Evolutionary conservation across 179 eudicot genomes (phyloP).

Genomic region (Sideroxylon spinosum): DNA sequence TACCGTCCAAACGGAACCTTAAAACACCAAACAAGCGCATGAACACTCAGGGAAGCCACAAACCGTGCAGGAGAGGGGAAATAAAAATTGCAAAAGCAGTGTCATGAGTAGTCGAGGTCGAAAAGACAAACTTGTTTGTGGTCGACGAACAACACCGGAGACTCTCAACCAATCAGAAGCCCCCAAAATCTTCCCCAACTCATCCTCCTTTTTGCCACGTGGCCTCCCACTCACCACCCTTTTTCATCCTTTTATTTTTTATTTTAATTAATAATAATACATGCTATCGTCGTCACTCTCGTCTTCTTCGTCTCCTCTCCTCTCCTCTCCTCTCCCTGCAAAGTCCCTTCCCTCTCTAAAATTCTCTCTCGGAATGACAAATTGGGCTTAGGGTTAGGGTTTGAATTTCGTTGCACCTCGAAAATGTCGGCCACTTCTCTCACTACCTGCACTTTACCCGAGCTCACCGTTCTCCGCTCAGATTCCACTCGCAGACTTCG

Average conservation of each 20-base stretch:
- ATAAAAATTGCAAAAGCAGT: no score
- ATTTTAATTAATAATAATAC: background rate
- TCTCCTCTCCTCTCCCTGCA: background rate
- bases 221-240: conserved; percentile 22
- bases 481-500: conserved; percentile 20
- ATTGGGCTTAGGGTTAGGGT: background rate
- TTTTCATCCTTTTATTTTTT: background rate
- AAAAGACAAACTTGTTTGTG: no score
- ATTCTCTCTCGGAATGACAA: background rate
- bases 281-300: background rate
- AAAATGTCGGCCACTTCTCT: conserved; percentile 31
- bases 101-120: no score
- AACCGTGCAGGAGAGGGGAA: no score
- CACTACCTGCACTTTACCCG: conserved; percentile 15
- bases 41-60: no score
- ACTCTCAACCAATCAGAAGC: conserved; percentile 17
- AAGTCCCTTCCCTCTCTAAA: background rate
- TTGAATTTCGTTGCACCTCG: background rate
- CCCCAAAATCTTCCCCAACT: conserved; percentile 1
- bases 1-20: no score
- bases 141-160: background rate
- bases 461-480: conserved; percentile 23
- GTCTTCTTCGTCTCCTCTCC: background rate
- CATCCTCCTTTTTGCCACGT: conserved; percentile 21
- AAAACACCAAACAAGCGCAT: no score